Percentiles rank a stretch among this genome's conserved stretches.
Conservation (phyloP, 495 filamentous ascomycete genomes). For the Paragyromitra xinjiangensis region DNA sequence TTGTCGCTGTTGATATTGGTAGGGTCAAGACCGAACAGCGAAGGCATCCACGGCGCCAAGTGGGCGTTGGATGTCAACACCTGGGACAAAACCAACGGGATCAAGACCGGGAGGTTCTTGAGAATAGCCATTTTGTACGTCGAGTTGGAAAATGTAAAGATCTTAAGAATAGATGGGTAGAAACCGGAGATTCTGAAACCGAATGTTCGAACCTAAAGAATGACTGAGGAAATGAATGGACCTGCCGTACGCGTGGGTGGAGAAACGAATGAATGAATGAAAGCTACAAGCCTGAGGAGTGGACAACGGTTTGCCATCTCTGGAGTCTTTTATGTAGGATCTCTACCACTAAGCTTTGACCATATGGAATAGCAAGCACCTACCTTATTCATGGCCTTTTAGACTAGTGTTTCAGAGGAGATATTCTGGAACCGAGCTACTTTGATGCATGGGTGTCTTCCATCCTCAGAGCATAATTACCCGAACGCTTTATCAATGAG, state of each 20-base stretch:
- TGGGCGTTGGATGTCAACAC: conserved; percentile 44
- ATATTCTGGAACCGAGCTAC: not conserved
- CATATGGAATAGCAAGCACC: not conserved
- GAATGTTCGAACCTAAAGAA: not conserved
- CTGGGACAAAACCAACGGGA: conserved; percentile 29
- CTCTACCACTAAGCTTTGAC: conserved; percentile 9
- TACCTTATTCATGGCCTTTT: not conserved
- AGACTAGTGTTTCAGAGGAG: conserved; percentile 13
- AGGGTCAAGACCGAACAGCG: conserved; percentile 50
- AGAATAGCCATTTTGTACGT: conserved; percentile 22
- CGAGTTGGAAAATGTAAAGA: not conserved
- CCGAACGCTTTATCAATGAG: not conserved
- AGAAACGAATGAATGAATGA: conserved; percentile 5
- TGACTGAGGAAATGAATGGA: conserved; percentile 16
- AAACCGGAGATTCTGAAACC: not conserved
- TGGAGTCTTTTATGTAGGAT: conserved; percentile 26
- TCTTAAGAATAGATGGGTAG: not conserved
- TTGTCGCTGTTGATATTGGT: conserved; percentile 49
- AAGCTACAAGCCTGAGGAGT: conserved; percentile 8
- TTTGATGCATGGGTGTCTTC: conserved; percentile 5
- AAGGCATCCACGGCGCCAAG: conserved; percentile 26
- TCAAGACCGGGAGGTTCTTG: conserved; percentile 31
- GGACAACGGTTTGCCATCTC: not conserved
- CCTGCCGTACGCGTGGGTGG: conserved; percentile 3
- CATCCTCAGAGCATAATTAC: conserved; percentile 5